These are phyloP conservation scores for Aureoboletus auriporus DNA, from an alignment of 768 basidiomycete species.

Conservation along the genomic window DNA sequence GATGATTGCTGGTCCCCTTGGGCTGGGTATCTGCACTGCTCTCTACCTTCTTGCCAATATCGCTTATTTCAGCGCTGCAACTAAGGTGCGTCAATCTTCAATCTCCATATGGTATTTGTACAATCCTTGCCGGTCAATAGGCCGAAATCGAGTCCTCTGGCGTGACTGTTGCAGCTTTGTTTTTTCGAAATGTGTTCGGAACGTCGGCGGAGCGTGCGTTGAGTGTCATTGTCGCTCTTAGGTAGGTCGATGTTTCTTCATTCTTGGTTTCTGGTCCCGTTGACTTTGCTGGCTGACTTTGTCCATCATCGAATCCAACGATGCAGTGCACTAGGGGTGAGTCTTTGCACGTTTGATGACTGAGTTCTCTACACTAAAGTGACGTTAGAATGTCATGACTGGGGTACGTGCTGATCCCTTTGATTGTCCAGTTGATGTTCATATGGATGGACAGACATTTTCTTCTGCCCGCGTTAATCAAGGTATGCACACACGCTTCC, in stretches of 20 bases:
- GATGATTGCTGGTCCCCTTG: slow-evolving; percentile 58
- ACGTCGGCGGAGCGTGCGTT: slow-evolving; percentile 46
- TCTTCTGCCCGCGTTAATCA: slow-evolving; percentile 51
- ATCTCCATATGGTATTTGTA: not conserved
- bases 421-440: not conserved
- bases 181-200: slow-evolving; percentile 60
- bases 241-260: slow-evolving; percentile 26
- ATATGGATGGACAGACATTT: slow-evolving; percentile 37
- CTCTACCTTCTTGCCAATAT: slow-evolving; percentile 56
- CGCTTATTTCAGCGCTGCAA: slow-evolving; percentile 46
- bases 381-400: slow-evolving; percentile 30
- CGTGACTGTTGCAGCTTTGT: slow-evolving; percentile 54
- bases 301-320: not conserved
- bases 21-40: slow-evolving; percentile 47
- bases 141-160: slow-evolving; percentile 45
- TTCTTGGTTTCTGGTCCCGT: not conserved
- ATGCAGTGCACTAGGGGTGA: slow-evolving; percentile 34
- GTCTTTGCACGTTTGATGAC: not conserved
- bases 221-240: slow-evolving; percentile 53
- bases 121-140: slow-evolving; percentile 10
- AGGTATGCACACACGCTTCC: slow-evolving; percentile 21
- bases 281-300: not conserved
- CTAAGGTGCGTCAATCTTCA: slow-evolving; percentile 11
- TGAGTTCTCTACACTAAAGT: slow-evolving; percentile 1
- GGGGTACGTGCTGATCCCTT: slow-evolving; percentile 15